Evolutionary conservation across 306 rosid genomes (phyloP).

Genomic region (Trifolium subterraneum): DNA sequence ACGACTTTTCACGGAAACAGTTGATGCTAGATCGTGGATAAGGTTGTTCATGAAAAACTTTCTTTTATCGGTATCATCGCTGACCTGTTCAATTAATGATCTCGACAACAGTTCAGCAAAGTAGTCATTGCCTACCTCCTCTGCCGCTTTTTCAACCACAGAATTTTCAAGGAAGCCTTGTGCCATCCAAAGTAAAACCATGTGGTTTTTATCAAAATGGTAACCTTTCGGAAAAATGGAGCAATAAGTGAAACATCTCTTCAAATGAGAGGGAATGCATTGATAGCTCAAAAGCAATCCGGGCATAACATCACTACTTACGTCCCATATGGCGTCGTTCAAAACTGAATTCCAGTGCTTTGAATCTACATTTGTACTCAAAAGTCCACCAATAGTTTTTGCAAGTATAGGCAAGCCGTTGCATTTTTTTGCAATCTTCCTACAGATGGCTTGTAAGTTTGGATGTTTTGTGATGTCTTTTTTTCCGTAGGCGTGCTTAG

Average conservation of each 20-base stretch:
- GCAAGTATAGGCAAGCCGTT: not conserved
- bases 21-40: too few relatives aligned
- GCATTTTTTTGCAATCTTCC: not conserved
- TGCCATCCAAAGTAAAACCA: slow-evolving; percentile 47
- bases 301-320: not conserved
- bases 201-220: not conserved
- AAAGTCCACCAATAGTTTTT: not conserved
- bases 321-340: not conserved
- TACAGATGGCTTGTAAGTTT: not conserved
- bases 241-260: slow-evolving; percentile 1
- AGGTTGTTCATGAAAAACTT: not conserved
- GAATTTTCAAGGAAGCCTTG: slow-evolving; percentile 30
- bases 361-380: not conserved
- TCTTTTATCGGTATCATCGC: not conserved
- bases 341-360: slow-evolving; percentile 1
- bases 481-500: not conserved
- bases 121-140: slow-evolving; percentile 37
- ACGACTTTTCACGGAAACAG: too few relatives aligned
- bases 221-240: not conserved
- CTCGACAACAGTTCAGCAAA: slow-evolving; percentile 25
- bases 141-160: not conserved
- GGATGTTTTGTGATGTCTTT: not conserved
- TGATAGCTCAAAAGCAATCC: not conserved
- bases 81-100: slow-evolving; percentile 35
- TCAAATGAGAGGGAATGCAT: not conserved